Percentiles rank a stretch among this genome's conserved stretches.
These are phyloP conservation scores for Aspergillus tamarii DNA, from an alignment of 2,329 filamentous ascomycete genomes.

Conservation along the genomic window DNA sequence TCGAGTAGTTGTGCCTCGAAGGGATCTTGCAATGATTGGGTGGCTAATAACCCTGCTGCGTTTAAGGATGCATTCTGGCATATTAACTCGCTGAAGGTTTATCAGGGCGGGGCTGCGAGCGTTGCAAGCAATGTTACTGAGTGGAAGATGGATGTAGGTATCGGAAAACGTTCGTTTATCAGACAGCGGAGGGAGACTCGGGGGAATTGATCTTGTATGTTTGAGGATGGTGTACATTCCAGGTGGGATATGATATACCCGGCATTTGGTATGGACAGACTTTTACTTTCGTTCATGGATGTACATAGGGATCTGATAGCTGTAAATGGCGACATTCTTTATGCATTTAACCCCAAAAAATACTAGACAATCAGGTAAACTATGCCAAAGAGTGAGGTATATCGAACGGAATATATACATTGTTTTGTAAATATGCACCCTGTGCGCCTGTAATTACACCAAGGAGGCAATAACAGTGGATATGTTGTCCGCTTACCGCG, in stretches of 20 bases:
- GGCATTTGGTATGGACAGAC: not conserved
- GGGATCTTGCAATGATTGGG: conserved; percentile 74
- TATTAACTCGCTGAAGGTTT: conserved; percentile 73
- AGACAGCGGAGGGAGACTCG: not conserved
- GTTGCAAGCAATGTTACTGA: not conserved
- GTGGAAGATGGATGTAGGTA: not conserved
- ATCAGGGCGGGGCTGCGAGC: conserved; percentile 37
- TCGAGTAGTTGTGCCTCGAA: conserved; percentile 62
- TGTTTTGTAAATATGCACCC: conserved; percentile 1
- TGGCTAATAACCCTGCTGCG: conserved; percentile 68
- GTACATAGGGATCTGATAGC: conserved; percentile 1
- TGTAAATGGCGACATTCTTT: not conserved
- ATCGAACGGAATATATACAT: conserved; percentile 4
- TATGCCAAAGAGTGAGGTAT: not conserved
- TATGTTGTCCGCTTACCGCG: not conserved
- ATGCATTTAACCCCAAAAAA: not conserved
- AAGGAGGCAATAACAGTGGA: not conserved
- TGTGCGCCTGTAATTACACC: not conserved
- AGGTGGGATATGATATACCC: conserved; percentile 1
- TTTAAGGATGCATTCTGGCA: conserved; percentile 78
- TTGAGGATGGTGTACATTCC: not conserved
- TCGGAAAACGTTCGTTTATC: conserved; percentile 3
- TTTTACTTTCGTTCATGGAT: conserved; percentile 2
- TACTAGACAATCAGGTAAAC: not conserved
- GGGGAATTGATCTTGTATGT: not conserved